Evolutionary conservation across 78 protist genomes (phyloP), one percentile per base, ranked within the genome.

Genomic region (Cavenderia fasciculata): DNA sequence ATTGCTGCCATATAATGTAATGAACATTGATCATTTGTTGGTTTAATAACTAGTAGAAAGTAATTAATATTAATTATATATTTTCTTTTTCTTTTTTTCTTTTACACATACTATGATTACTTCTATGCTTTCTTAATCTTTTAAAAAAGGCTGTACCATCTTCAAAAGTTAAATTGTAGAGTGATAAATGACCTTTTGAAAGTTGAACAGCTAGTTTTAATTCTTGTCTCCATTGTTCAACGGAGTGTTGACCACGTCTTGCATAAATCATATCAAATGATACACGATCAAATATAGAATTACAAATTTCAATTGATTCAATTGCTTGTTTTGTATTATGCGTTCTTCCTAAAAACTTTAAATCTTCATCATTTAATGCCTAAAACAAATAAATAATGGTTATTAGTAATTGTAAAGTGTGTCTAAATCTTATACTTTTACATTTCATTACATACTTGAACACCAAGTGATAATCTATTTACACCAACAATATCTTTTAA

Each of bases 221-320:
- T 56, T 90, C 89, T 16, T 66, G 29, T 34, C 59, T 2, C 94
- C 94, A 90, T 27, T 77, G 44, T 27, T 33, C 70, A 8, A 4
- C 3, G 5, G 66, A 34, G 34, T 90, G 94, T 1, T 57, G 7
- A 10, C 10, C 10, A 18, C 51, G 47, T 70, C 94, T 90, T 2
- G 79, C 74, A 56, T 74, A 90, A 6, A 90, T 90, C 16, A 90
- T 25, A 43, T 90, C 94, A 16, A 90, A 74, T n/a, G 77, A 47
- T 5, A 90, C 89, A 19, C 49, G 23, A 3, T 75, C 77, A 57
- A 77, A 90, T 11, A 78, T 18, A 5, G 56, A 31, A 54, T 69
- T 36, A 14, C 86, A 41, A 0, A 25, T 43, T 21, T 18, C 5
- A 16, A 90, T 36, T 31, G 84, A 14, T 10, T 76, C 85, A 18